These are phyloP conservation scores for Calonectria hongkongensis DNA, from an alignment of 2,329 filamentous ascomycete genomes.

Conservation along the genomic window DNA sequence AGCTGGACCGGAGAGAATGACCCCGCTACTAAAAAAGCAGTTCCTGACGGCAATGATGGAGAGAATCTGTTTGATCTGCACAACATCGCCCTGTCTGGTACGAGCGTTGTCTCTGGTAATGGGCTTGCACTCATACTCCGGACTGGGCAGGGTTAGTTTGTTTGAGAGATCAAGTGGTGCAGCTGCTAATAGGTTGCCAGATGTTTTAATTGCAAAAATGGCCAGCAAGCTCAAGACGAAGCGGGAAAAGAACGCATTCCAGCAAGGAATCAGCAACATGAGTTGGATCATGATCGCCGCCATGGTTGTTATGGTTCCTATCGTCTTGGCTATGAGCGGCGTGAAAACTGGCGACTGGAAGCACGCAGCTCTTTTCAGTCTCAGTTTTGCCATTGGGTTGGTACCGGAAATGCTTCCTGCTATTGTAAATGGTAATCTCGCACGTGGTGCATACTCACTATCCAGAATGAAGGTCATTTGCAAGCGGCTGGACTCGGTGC, in stretches of 20 bases:
- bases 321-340: conserved; percentile 38
- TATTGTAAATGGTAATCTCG: conserved; percentile 56
- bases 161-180: neutral
- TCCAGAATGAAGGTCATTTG: conserved; percentile 61
- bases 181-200: conserved; percentile 28
- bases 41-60: conserved; percentile 44
- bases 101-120: conserved; percentile 55
- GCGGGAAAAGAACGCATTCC: conserved; percentile 53
- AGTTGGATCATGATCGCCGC: conserved; percentile 56
- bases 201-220: conserved; percentile 43
- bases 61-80: conserved; percentile 50
- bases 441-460: conserved; percentile 38
- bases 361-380: conserved; percentile 53
- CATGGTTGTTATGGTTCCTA: conserved; percentile 56
- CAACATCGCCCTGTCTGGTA: conserved; percentile 56
- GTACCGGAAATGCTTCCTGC: conserved; percentile 57
- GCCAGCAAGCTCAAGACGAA: conserved; percentile 44
- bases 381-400: conserved; percentile 56
- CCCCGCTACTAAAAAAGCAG: conserved; percentile 50
- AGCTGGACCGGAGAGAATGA: conserved; percentile 57
- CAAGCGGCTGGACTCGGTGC: conserved; percentile 57
- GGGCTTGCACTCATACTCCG: conserved; percentile 52
- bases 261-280: conserved; percentile 55
- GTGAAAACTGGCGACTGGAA: conserved; percentile 53
- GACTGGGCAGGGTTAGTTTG: neutral